Conservation (phyloP, 2,329 filamentous ascomycete genomes). For the Trichoderma sp. region DNA sequence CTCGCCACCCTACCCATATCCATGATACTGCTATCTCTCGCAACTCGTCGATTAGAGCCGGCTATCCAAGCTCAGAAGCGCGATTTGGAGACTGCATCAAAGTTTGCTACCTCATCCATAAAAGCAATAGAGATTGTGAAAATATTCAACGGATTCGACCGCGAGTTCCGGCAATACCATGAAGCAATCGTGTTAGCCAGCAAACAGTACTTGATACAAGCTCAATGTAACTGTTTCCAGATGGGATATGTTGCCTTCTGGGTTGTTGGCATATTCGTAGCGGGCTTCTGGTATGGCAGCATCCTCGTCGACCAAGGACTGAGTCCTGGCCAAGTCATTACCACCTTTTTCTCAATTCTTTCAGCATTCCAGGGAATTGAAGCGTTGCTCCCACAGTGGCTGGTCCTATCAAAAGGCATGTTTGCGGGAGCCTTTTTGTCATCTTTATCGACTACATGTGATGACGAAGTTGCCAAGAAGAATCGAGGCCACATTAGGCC, state of each 20-base stretch:
- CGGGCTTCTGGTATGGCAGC: constrained; percentile 88
- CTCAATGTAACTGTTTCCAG: constrained; percentile 68
- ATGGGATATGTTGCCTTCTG: constrained; percentile 73
- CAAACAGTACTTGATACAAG: constrained; percentile 66
- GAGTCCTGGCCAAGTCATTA: constrained; percentile 69
- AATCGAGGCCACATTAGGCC: constrained; percentile 35
- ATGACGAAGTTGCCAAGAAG: neutral
- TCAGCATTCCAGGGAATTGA: constrained; percentile 76
- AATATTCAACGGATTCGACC: constrained; percentile 73
- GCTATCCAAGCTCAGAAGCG: constrained; percentile 70
- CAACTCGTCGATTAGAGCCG: constrained; percentile 62
- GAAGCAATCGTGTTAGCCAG: constrained; percentile 59
- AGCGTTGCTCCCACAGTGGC: constrained; percentile 71
- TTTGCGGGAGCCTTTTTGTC: constrained; percentile 68
- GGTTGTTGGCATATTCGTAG: constrained; percentile 76
- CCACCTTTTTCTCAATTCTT: constrained; percentile 82
- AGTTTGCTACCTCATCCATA: constrained; percentile 69
- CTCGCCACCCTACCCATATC: constrained; percentile 72
- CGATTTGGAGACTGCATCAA: constrained; percentile 70
- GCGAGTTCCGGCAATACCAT: constrained; percentile 69
- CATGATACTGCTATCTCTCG: constrained; percentile 57
- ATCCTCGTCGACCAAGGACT: constrained; percentile 64
- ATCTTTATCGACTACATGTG: constrained; percentile 42
- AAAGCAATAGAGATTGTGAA: constrained; percentile 83
- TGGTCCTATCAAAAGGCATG: constrained; percentile 78